These are phyloP conservation scores for Herpetospermum pedunculosum DNA, from an alignment of 306 rosid species.

Conservation along the genomic window DNA sequence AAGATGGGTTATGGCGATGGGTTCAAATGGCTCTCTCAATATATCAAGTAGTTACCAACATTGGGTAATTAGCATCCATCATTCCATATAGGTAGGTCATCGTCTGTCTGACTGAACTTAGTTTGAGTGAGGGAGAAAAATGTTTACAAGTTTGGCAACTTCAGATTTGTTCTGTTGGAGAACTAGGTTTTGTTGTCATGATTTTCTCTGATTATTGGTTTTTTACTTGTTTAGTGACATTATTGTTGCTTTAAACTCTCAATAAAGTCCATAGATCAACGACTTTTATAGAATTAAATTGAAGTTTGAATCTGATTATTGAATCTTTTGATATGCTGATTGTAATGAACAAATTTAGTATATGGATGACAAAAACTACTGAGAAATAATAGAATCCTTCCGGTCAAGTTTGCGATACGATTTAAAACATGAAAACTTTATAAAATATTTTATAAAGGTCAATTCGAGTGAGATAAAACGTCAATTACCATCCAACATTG, in stretches of 20 bases:
- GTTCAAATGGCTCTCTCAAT: constrained; percentile 47
- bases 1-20: constrained; percentile 56
- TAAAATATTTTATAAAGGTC: too few species aligned
- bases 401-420: background rate
- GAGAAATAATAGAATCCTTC: background rate
- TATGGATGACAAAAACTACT: background rate
- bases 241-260: constrained; percentile 1
- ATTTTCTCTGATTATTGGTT: background rate
- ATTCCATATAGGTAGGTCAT: background rate
- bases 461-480: too few species aligned
- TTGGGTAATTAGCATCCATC: constrained; percentile 4
- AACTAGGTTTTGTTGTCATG: background rate
- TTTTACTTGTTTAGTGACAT: background rate
- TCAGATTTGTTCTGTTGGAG: background rate
- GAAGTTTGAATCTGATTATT: background rate
- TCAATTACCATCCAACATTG: too few species aligned
- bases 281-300: background rate
- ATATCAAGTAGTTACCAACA: constrained; percentile 27
- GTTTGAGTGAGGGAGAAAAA: background rate
- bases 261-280: constrained; percentile 1
- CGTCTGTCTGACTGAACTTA: background rate
- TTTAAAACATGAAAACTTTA: too few species aligned
- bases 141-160: background rate
- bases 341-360: background rate
- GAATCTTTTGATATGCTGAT: background rate